phyloP scores from a whole-genome alignment of 768 basidiomycete species.

The Trametopsis cervina region DNA sequence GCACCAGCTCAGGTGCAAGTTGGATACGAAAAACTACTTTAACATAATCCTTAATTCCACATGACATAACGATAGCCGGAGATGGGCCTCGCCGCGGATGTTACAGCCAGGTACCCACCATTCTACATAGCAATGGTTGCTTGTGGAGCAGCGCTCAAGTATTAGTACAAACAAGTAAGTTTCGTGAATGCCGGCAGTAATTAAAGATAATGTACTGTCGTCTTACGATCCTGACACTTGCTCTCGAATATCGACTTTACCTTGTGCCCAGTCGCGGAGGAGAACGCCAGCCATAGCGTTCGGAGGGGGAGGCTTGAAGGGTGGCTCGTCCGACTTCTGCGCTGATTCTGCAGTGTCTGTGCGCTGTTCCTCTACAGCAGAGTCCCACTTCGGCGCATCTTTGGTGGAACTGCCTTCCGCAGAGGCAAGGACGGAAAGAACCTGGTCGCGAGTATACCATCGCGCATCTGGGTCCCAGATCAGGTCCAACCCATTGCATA shows the following conservation, averaged over 20 bases:
- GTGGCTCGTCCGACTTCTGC: conserved; percentile 36
- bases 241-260: no score
- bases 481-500: background rate
- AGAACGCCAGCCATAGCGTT: conserved; percentile 83
- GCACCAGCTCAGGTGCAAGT: conserved; percentile 1
- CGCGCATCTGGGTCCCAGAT: conserved; percentile 55
- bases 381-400: conserved; percentile 18
- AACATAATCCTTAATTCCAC: no score
- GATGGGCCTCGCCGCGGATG: no score
- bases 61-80: no score
- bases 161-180: no score
- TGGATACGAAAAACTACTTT: conserved; percentile 3
- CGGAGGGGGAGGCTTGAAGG: conserved; percentile 68
- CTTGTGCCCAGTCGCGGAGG: conserved; percentile 74
- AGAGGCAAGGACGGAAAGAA: conserved; percentile 57
- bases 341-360: background rate
- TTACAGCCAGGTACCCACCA: no score
- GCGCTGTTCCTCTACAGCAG: conserved; percentile 4
- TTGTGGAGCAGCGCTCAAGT: no score
- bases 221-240: no score
- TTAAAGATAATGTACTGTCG: no score
- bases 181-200: no score
- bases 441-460: conserved; percentile 79
- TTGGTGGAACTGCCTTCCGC: conserved; percentile 20
- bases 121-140: no score